Conservation (phyloP, 192 early-diverging fungal genomes). For the Coemansia nantahalensis region DNA sequence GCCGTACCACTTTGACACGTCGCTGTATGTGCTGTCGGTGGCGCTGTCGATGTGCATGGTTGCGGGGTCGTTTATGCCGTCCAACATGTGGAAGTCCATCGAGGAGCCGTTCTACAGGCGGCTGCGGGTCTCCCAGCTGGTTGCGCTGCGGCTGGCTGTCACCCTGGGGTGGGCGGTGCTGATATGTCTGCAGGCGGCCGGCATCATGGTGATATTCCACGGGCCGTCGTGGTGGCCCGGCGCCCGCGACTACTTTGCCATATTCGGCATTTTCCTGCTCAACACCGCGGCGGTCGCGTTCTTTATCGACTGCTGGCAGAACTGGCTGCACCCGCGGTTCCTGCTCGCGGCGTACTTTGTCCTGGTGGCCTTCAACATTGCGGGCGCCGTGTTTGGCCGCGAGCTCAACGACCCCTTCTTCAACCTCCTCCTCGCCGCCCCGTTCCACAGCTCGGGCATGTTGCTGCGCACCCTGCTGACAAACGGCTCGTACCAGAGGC, state of each 20-base stretch:
- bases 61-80: slow-evolving; percentile 44
- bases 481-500: slow-evolving; percentile 32
- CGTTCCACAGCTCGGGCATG: slow-evolving; percentile 32
- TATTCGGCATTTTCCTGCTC: slow-evolving; percentile 37
- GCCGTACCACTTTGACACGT: slow-evolving; percentile 47
- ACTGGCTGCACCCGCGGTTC: slow-evolving; percentile 46
- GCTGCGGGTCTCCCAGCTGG: slow-evolving; percentile 24
- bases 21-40: slow-evolving; percentile 44
- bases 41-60: slow-evolving; percentile 49
- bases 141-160: slow-evolving; percentile 27
- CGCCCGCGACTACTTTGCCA: slow-evolving; percentile 36
- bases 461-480: slow-evolving; percentile 38
- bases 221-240: slow-evolving; percentile 38
- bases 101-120: slow-evolving; percentile 49
- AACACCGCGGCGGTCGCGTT: slow-evolving; percentile 46
- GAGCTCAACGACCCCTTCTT: slow-evolving; percentile 52
- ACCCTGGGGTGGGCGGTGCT: slow-evolving; percentile 31
- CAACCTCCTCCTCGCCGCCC: slow-evolving; percentile 41
- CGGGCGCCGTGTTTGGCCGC: slow-evolving; percentile 37
- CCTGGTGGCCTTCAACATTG: slow-evolving; percentile 42
- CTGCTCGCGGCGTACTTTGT: slow-evolving; percentile 41
- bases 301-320: slow-evolving; percentile 50
- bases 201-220: slow-evolving; percentile 40
- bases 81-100: slow-evolving; percentile 54
- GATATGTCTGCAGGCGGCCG: slow-evolving; percentile 30